These are phyloP conservation scores for Yueomyces sinensis DNA, from an alignment of 805 yeast species.

Conservation along the genomic window DNA sequence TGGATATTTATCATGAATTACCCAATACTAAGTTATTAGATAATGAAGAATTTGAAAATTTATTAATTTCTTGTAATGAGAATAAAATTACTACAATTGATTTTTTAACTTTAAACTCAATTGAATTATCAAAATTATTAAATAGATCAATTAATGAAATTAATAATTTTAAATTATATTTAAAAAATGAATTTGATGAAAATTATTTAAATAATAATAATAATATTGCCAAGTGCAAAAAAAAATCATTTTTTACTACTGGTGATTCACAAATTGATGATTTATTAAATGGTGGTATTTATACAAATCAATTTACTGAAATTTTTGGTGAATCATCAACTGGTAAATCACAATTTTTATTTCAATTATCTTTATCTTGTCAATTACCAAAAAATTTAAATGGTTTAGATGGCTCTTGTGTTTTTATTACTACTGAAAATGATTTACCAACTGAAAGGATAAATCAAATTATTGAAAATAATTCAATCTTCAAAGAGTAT, in stretches of 20 bases:
- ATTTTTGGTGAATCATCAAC: constrained; percentile 73
- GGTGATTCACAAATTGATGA: constrained; percentile 41
- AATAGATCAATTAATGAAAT: constrained; percentile 25
- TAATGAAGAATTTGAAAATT: constrained; percentile 19
- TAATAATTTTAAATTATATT: constrained; percentile 10
- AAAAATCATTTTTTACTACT: constrained; percentile 29
- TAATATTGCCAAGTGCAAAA: background rate
- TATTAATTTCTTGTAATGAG: constrained; percentile 18
- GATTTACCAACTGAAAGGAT: constrained; percentile 55
- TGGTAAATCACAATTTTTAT: constrained; percentile 73
- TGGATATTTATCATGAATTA: constrained; percentile 32
- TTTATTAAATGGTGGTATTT: constrained; percentile 43
- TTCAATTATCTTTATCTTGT: constrained; percentile 50
- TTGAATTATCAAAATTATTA: constrained; percentile 23
- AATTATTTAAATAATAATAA: constrained; percentile 1
- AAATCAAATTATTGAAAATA: constrained; percentile 31
- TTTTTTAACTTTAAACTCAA: constrained; percentile 26
- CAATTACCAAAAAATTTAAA: constrained; percentile 36
- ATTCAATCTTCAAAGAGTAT: constrained; percentile 18
- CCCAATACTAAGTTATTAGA: constrained; percentile 26
- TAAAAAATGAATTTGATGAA: constrained; percentile 9
- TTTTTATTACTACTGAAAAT: constrained; percentile 73
- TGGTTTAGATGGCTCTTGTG: constrained; percentile 38
- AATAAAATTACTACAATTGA: constrained; percentile 28
- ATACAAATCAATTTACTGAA: constrained; percentile 49